Evolutionary conservation across 129 eudicot species (phyloP).

Genomic region (Helichrysum umbraculigerum): DNA sequence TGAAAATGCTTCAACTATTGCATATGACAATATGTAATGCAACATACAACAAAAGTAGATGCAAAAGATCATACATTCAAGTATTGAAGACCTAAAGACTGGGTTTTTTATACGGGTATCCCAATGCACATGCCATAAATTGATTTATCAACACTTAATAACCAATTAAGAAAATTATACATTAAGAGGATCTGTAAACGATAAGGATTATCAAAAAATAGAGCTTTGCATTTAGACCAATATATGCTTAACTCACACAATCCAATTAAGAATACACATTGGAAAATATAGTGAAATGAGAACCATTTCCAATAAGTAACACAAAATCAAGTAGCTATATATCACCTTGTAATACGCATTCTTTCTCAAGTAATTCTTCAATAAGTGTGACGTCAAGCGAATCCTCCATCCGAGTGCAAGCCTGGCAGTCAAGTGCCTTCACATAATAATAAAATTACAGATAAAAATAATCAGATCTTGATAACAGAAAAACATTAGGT

Average conservation of each 20-base stretch:
- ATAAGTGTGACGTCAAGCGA: slow-evolving; percentile 81
- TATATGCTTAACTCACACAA: not conserved
- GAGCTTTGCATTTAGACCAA: not conserved
- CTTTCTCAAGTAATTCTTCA: slow-evolving; percentile 78
- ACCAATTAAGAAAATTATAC: no score
- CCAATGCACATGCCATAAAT: not conserved
- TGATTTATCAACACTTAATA: not conserved
- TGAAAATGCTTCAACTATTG: not conserved
- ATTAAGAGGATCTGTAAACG: not conserved
- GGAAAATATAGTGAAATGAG: not conserved
- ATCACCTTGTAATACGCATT: slow-evolving; percentile 96
- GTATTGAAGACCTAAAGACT: no score
- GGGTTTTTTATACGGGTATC: not conserved
- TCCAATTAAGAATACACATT: not conserved
- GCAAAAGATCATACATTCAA: no score
- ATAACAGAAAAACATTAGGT: not conserved
- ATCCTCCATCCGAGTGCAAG: slow-evolving; percentile 99
- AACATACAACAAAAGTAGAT: no score
- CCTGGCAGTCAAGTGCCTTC: slow-evolving; percentile 90
- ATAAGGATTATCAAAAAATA: not conserved
- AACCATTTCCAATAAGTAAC: slow-evolving; percentile 13
- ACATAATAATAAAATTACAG: slow-evolving; percentile 22
- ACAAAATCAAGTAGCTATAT: slow-evolving; percentile 7
- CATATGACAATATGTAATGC: not conserved
- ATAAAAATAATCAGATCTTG: slow-evolving; percentile 2